A percentile compares a stretch with the other conserved stretches of the same genome.
Conservation (phyloP, 2,329 filamentous ascomycete genomes). For the Dactylellina parvicollis region DNA sequence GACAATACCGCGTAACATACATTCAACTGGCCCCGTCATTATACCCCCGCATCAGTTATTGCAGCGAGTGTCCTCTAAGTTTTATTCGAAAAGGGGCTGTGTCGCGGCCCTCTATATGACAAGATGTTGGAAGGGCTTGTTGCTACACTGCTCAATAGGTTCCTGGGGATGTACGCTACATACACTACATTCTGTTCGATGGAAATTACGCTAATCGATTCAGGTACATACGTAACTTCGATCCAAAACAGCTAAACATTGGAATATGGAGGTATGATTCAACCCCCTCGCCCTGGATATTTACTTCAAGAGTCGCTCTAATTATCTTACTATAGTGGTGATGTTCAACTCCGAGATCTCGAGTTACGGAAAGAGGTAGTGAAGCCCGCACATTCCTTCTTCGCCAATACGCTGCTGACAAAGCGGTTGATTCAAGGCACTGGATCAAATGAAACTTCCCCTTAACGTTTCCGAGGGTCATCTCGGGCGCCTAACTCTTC, state of each 20-base stretch:
- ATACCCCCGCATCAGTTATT: too few relatives aligned
- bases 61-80: not conserved
- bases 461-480: slow-evolving; percentile 97
- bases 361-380: slow-evolving; percentile 80
- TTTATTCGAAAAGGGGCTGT: not conserved
- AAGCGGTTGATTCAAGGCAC: slow-evolving; percentile 69
- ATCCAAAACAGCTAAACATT: slow-evolving; percentile 95
- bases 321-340: slow-evolving; percentile 68
- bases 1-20: too few relatives aligned
- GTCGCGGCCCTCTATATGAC: slow-evolving; percentile 59
- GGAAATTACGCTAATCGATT: not conserved
- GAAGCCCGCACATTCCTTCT: not conserved
- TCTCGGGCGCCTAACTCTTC: slow-evolving; percentile 85
- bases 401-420: not conserved
- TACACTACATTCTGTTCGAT: not conserved
- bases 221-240: slow-evolving; percentile 88
- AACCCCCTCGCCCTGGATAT: not conserved
- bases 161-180: slow-evolving; percentile 92
- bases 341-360: slow-evolving; percentile 92
- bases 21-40: too few relatives aligned
- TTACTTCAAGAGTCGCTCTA: not conserved
- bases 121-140: slow-evolving; percentile 94
- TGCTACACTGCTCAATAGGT: slow-evolving; percentile 96
- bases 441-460: slow-evolving; percentile 95
- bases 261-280: slow-evolving; percentile 83